Evolutionary conservation across 139 green algal species (phyloP).

Genomic region (Monoraphidium neglectum): DNA sequence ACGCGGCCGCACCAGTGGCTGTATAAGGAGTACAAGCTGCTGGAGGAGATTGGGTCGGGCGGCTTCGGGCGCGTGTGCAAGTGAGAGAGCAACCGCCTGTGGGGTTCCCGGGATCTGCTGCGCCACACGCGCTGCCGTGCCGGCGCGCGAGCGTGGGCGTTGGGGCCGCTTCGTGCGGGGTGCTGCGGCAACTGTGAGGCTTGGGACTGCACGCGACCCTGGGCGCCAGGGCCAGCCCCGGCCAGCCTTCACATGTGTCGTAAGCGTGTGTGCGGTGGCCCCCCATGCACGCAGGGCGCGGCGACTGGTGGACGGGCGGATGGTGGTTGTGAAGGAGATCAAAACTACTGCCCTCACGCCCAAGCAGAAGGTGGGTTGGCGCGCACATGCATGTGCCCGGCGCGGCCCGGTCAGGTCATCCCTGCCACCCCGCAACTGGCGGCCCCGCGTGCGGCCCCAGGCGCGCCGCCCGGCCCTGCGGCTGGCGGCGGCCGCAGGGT

Average conservation of each 20-base stretch:
- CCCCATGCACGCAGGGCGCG: conserved; percentile 3
- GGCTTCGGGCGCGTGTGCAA: conserved; percentile 53
- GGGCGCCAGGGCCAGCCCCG: no score
- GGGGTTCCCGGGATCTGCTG: not conserved
- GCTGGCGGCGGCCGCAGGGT: no score
- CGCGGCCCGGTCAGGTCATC: no score
- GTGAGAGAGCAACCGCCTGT: not conserved
- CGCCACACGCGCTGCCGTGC: not conserved
- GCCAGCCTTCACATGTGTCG: not conserved
- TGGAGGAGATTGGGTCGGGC: conserved; percentile 53
- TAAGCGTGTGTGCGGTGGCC: not conserved
- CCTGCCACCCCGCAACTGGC: no score
- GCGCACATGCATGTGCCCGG: no score
- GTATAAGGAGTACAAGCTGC: conserved; percentile 39
- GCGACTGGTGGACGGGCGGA: conserved; percentile 29
- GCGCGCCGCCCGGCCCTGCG: no score
- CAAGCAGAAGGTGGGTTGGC: no score
- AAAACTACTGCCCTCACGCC: conserved; percentile 25
- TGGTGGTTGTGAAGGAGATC: conserved; percentile 60
- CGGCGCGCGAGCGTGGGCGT: not conserved
- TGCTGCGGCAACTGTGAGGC: not conserved
- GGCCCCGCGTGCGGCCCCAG: no score
- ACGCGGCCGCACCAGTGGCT: conserved; percentile 33
- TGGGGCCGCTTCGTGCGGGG: not conserved
- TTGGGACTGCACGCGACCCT: not conserved